Evolutionary conservation across 1,284 basidiomycete species (phyloP), one percentile per base, ranked within the genome.

Genomic region (Puccinia novopanici): DNA sequence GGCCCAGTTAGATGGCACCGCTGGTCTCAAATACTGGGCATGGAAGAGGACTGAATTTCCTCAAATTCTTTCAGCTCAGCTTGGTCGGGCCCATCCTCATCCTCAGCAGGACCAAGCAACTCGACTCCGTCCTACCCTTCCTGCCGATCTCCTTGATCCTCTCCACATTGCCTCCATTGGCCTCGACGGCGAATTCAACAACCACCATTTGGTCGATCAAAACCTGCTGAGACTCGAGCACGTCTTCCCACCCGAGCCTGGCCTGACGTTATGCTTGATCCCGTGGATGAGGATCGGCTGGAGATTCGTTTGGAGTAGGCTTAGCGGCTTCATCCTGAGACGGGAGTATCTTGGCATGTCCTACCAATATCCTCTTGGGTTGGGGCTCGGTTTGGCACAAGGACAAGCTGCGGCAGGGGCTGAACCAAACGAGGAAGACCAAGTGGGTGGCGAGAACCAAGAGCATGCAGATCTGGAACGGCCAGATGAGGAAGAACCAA

Each of bases 61-160:
- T 73, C 27, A 72, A 73, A 34, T 57, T 74, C 27, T 74, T 80
- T n/a, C 78, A 80, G 63, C 55, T 73, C 22, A 73, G 70, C 45
- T 40, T 80, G 30, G 70, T 80, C 40, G 78, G 70, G 30, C 78
- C 78, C n/a, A 80, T 80, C 78, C 52, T 80, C 30, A 50, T 80
- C 5, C 68, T 80, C 19, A 73, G 70, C 52, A 22, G 70, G 45
- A 80, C 78, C 37, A 80, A 50, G 27, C 57, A 61, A 50, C 55
- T 80, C 55, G 70, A 80, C 63, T 73, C 68, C 15, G 45, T 80
- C 48, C 55, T 80, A 2, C 78, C 78, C 22, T 74, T 80, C 57
- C 61, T 80, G 22, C 78, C 78, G 12, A 63, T 80, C 50, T 80
- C 78, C 10, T 54, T 80, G 15, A 34, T 80, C 50, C 59, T 80